Percentiles rank a stretch among this genome's conserved stretches.
Conservation (phyloP, 1,284 basidiomycete genomes). For the Microbotryomycetes sp. region DNA sequence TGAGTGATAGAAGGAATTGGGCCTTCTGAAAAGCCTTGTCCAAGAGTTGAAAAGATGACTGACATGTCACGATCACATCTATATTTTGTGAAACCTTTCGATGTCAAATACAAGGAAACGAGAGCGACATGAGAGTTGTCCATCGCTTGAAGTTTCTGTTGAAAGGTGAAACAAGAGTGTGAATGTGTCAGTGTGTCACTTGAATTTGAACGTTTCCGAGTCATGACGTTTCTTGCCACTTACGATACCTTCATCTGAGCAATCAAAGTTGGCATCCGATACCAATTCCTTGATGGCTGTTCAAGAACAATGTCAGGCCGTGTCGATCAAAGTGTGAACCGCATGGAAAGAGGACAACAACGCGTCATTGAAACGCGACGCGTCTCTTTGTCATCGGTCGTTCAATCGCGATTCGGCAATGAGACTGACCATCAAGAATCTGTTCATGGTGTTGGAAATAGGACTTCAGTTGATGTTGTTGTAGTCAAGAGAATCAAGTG, state of each 20-base stretch:
- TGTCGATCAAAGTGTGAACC: not conserved
- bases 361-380: not conserved
- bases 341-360: not conserved
- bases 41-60: not conserved
- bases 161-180: constrained; percentile 1
- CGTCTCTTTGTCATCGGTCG: not conserved
- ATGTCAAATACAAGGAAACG: constrained; percentile 72
- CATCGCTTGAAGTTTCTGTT: constrained; percentile 87
- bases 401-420: not conserved
- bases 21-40: not conserved
- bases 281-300: constrained; percentile 95
- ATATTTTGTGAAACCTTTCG: constrained; percentile 75
- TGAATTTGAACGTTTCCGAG: not conserved
- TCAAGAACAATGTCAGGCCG: not conserved
- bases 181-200: not conserved
- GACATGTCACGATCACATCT: constrained; percentile 90
- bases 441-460: too few relatives aligned
- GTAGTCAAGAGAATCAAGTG: too few relatives aligned
- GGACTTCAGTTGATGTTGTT: too few relatives aligned
- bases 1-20: not conserved
- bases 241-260: constrained; percentile 90
- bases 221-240: constrained; percentile 41
- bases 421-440: not conserved
- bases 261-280: constrained; percentile 96
- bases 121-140: constrained; percentile 99